Percentiles rank a stretch among this genome's conserved stretches.
phyloP scores from a whole-genome alignment of 352 stramenopile species.

The Globisporangium parvum region DNA sequence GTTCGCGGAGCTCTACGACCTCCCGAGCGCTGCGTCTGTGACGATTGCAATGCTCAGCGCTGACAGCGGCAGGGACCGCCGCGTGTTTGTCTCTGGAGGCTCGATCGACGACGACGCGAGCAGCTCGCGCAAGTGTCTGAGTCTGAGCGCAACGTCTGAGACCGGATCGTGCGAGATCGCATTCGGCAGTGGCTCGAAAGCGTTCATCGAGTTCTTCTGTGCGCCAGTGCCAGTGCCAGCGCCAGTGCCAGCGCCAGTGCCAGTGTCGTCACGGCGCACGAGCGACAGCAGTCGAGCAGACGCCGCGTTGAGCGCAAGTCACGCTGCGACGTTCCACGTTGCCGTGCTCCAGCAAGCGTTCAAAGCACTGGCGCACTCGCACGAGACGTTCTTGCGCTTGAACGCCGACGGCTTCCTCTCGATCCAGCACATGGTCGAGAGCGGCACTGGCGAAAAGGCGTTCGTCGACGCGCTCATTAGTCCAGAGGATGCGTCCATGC shows the following conservation, averaged over 20 bases:
- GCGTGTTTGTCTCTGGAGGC: conserved; percentile 1
- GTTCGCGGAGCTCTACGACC: conserved; percentile 77
- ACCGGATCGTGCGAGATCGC: conserved; percentile 79
- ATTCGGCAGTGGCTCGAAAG: conserved; percentile 57
- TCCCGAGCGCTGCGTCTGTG: conserved; percentile 74
- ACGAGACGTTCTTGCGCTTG: conserved; percentile 81
- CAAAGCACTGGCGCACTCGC: conserved; percentile 66
- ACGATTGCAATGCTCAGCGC: conserved; percentile 61
- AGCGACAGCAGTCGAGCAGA: conserved; percentile 19
- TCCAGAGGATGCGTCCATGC: conserved; percentile 57
- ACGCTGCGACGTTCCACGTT: conserved; percentile 63
- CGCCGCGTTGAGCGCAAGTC: no score
- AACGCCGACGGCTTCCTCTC: conserved; percentile 77
- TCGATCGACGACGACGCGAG: conserved; percentile 2
- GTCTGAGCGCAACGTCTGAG: conserved; percentile 62
- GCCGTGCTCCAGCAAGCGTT: conserved; percentile 77
- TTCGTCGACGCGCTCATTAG: conserved; percentile 81
- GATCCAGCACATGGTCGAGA: conserved; percentile 79
- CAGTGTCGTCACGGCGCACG: conserved; percentile 13
- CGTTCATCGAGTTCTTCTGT: conserved; percentile 83
- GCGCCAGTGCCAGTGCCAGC: conserved; percentile 9
- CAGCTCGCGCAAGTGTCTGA: conserved; percentile 29
- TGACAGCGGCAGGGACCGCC: neutral
- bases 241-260: no score
- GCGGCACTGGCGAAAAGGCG: conserved; percentile 58